phyloP scores from a whole-genome alignment of 73 alveolate genomes.

The Paramecium caudatum region DNA sequence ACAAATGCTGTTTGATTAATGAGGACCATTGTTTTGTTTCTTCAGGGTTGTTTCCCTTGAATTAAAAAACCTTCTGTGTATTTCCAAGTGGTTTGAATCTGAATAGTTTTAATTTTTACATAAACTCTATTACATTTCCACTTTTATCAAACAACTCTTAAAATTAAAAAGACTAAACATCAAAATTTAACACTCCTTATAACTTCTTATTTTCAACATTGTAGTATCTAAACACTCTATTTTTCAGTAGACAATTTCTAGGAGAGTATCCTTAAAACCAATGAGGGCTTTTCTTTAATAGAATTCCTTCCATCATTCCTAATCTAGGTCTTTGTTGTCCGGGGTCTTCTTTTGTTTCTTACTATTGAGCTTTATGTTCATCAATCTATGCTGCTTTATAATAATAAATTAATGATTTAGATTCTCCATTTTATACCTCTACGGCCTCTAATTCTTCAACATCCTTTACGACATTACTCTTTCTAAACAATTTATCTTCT shows the following conservation, averaged over 20 bases:
- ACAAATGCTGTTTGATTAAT: slow-evolving; percentile 13
- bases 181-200: slow-evolving; percentile 64
- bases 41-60: slow-evolving; percentile 16
- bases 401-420: slow-evolving; percentile 14
- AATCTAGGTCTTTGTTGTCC: neutral
- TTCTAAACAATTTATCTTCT: slow-evolving; percentile 32
- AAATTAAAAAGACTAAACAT: slow-evolving; percentile 30
- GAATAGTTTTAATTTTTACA: neutral
- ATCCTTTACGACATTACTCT: slow-evolving; percentile 12
- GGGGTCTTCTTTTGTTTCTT: neutral
- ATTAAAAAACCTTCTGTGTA: slow-evolving; percentile 6
- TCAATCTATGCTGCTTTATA: neutral
- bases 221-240: slow-evolving; percentile 55
- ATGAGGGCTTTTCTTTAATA: slow-evolving; percentile 60
- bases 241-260: slow-evolving; percentile 24
- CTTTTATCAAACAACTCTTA: slow-evolving; percentile 12
- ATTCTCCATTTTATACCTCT: slow-evolving; percentile 43
- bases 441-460: slow-evolving; percentile 39
- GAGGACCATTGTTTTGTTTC: slow-evolving; percentile 29
- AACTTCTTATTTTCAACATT: slow-evolving; percentile 9
- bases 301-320: slow-evolving; percentile 15
- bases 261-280: slow-evolving; percentile 50
- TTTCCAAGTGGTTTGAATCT: slow-evolving; percentile 58
- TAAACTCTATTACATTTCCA: neutral
- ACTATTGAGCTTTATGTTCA: neutral